Conservation (phyloP, 192 early-diverging fungal genomes). For the Mortierella hygrophila region DNA sequence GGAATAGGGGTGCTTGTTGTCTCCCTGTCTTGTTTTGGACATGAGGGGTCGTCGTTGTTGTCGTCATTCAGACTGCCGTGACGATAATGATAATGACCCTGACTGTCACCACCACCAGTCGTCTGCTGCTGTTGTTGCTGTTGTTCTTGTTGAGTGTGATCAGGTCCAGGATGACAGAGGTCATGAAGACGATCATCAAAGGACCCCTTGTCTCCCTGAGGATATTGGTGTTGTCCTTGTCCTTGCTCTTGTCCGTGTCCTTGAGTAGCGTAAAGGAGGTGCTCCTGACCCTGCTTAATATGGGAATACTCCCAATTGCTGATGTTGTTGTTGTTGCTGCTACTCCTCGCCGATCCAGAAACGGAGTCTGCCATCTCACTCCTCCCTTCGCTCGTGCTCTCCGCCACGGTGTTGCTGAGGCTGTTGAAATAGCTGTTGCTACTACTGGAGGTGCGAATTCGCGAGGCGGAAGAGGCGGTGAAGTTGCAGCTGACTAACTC, state of each 20-base stretch:
- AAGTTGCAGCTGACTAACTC: conserved; percentile 37
- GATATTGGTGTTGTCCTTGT: not conserved
- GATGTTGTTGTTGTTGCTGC: not conserved
- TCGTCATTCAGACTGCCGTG: not conserved
- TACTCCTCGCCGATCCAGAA: not conserved
- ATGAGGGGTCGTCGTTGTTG: not conserved
- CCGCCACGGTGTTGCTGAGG: not conserved
- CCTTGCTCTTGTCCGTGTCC: conserved; percentile 1
- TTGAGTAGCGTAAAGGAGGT: not conserved
- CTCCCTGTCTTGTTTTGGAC: not conserved
- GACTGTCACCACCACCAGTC: not conserved
- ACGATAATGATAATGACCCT: not conserved
- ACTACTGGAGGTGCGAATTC: not conserved
- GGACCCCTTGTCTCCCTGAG: not conserved
- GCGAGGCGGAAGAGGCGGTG: not conserved
- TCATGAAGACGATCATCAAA: conserved; percentile 3
- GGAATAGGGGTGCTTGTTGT: conserved; percentile 9
- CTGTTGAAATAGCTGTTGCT: not conserved
- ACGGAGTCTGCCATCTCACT: not conserved
- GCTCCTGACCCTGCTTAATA: not conserved
- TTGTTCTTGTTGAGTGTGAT: not conserved
- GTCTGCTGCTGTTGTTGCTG: not conserved
- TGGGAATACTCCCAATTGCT: not conserved
- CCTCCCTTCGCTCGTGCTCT: not conserved
- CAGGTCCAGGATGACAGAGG: not conserved